Base-by-base conservation (phyloP, 116 monocot species). In the Posidonia oceanica region DNA sequence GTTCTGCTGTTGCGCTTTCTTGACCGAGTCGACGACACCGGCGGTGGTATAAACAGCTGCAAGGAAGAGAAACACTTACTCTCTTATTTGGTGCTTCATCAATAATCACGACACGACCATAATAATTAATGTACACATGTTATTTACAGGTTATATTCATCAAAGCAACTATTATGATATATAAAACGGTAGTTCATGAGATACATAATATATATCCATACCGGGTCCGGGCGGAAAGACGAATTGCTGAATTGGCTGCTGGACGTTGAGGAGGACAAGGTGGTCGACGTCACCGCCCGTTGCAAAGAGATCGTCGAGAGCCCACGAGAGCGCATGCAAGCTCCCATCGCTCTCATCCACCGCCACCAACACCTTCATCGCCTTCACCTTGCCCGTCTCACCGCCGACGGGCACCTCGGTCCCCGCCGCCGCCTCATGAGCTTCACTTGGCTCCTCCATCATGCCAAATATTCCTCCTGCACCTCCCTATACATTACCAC, bases 331-430 rank as follows among this genome's bases (percentile, higher is more conserved):
- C 29, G 86, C 86, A 69, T 89, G 62, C 36, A 82, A 42, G 77
- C 93, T 89, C 48, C 53, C 84, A 21, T 93, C 93, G 76, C 89
- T 84, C 68, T 82, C 93, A 68, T 93, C 93, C 14, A 93, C 40
- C 4, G 93, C 93, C 82, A 84, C 82, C 84, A 84, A 48, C 65
- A 86, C 82, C 73, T 83, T 86, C 88, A 84, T 66, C 74, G 3
- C 69, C 82, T 72, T 77, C 16, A 54, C 62, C 36, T 54, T 64
- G 64, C 15, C 44, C 71, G 3, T 23, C 57, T 36, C 29, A 29
- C 42, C 42, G 42, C 42, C 42, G 7, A 8, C 42, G 4, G 42
- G 42, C 42, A 42, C 42, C 42, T 42, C 42, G 7, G 42, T 0
- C 42, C 8, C 8, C 42, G 8, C 8, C 42, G 7, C 7, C 4